phyloP scores from a whole-genome alignment of 345 rosid genomes.

The Odontarrhena argentea region DNA sequence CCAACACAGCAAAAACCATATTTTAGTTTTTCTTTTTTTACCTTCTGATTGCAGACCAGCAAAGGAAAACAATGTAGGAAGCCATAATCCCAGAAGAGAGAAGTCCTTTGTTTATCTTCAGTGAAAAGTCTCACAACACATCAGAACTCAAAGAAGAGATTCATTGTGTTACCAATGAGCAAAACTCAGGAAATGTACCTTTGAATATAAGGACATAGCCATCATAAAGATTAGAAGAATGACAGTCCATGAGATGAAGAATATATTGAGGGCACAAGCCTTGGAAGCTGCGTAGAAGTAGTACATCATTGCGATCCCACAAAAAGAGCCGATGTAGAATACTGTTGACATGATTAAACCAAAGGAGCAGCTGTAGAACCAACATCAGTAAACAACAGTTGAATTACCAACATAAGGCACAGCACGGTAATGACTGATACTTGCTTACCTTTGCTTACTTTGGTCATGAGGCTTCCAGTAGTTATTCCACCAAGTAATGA shows the following conservation, averaged over 20 bases:
- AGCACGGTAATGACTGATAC: background rate
- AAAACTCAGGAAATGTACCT: constrained; percentile 46
- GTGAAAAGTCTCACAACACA: constrained; percentile 20
- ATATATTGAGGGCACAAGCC: constrained; percentile 66
- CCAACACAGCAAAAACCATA: constrained; percentile 1
- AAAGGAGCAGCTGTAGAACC: constrained; percentile 58
- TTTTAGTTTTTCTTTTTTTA: constrained; percentile 24
- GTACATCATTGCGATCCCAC: constrained; percentile 64
- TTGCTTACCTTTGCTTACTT: constrained; percentile 59
- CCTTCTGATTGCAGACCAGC: constrained; percentile 99
- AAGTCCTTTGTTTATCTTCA: constrained; percentile 74
- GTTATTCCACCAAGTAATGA: constrained; percentile 87
- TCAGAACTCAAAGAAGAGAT: background rate
- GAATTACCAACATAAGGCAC: background rate
- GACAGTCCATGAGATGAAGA: constrained; percentile 79
- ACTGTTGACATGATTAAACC: constrained; percentile 65
- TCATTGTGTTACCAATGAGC: background rate
- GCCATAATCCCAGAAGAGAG: constrained; percentile 90
- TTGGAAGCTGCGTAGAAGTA: constrained; percentile 50
- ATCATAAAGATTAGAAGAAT: constrained; percentile 68
- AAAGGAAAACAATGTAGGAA: constrained; percentile 78
- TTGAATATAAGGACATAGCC: constrained; percentile 71
- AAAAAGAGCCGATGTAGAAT: constrained; percentile 58
- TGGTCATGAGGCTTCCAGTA: constrained; percentile 72
- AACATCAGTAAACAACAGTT: background rate